Conservation (phyloP, 2,329 filamentous ascomycete genomes). For the Plectosphaerella cucumerina region DNA sequence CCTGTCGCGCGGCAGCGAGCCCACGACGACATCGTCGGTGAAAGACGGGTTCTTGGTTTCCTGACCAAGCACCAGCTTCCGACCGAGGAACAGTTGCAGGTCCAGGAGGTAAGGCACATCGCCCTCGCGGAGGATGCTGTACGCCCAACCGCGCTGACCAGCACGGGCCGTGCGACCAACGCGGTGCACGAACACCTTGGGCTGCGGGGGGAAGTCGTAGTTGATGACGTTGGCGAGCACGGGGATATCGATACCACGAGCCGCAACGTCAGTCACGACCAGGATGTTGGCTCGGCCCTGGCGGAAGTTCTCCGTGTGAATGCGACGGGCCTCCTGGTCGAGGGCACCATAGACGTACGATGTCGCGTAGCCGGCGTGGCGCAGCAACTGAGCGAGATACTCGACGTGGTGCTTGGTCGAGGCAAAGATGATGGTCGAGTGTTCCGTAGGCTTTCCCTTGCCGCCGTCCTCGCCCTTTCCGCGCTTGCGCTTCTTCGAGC, state of each 20-base stretch:
- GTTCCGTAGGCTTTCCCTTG: slow-evolving; percentile 71
- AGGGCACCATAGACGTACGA: slow-evolving; percentile 94
- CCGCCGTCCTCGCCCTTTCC: slow-evolving; percentile 44
- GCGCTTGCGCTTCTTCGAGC: slow-evolving; percentile 70
- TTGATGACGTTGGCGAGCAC: slow-evolving; percentile 96
- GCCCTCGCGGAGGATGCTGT: slow-evolving; percentile 81
- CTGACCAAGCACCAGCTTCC: slow-evolving; percentile 72
- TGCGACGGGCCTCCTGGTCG: slow-evolving; percentile 88
- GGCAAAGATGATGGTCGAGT: slow-evolving; percentile 92
- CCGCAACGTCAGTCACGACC: slow-evolving; percentile 94
- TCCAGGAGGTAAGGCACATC: slow-evolving; percentile 92
- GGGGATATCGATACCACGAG: slow-evolving; percentile 96
- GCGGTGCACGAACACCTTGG: slow-evolving; percentile 94
- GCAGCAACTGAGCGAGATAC: slow-evolving; percentile 80
- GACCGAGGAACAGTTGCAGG: slow-evolving; percentile 90
- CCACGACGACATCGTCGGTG: slow-evolving; percentile 79
- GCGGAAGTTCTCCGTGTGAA: slow-evolving; percentile 88
- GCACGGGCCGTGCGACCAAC: slow-evolving; percentile 95
- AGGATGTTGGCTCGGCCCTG: slow-evolving; percentile 81
- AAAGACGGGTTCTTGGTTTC: slow-evolving; percentile 62
- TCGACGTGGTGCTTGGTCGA: slow-evolving; percentile 98
- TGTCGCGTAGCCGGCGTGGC: slow-evolving; percentile 76
- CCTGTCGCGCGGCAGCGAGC: slow-evolving; percentile 66
- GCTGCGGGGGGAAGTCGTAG: slow-evolving; percentile 95
- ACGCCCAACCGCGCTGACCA: slow-evolving; percentile 89